Percentiles rank a stretch among this genome's conserved stretches.
These are phyloP conservation scores for Microsporum audouinii DNA, from an alignment of 2,329 filamentous ascomycete species.

Conservation along the genomic window DNA sequence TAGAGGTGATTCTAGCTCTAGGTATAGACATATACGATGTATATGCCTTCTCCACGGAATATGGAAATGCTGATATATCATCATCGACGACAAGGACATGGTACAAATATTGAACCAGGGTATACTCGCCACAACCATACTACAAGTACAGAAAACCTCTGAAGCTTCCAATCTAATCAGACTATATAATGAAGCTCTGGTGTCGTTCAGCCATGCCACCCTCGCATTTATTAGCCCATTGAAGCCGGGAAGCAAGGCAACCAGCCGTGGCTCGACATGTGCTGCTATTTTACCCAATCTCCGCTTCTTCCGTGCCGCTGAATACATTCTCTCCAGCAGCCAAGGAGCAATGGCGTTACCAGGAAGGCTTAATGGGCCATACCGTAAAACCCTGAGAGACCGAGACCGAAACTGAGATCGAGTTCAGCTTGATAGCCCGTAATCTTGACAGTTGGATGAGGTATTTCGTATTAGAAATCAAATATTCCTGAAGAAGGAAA, in stretches of 20 bases:
- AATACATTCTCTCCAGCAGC: background rate
- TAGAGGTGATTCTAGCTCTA: too few relatives aligned
- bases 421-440: background rate
- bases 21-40: too few relatives aligned
- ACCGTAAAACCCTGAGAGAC: background rate
- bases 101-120: too few relatives aligned
- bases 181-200: background rate
- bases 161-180: background rate
- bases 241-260: background rate
- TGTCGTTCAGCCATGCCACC: background rate
- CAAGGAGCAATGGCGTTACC: background rate
- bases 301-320: background rate
- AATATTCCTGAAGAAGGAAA: background rate
- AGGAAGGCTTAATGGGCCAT: background rate
- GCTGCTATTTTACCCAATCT: background rate
- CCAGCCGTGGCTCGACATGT: background rate
- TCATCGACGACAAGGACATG: too few relatives aligned
- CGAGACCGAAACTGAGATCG: background rate
- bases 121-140: too few relatives aligned
- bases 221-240: background rate
- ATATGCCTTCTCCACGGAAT: too few relatives aligned
- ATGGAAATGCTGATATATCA: too few relatives aligned
- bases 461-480: background rate
- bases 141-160: background rate
- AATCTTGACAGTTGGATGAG: background rate